phyloP scores from a whole-genome alignment of 1,139 yeast species.

The Meyerozyma carpophila region DNA sequence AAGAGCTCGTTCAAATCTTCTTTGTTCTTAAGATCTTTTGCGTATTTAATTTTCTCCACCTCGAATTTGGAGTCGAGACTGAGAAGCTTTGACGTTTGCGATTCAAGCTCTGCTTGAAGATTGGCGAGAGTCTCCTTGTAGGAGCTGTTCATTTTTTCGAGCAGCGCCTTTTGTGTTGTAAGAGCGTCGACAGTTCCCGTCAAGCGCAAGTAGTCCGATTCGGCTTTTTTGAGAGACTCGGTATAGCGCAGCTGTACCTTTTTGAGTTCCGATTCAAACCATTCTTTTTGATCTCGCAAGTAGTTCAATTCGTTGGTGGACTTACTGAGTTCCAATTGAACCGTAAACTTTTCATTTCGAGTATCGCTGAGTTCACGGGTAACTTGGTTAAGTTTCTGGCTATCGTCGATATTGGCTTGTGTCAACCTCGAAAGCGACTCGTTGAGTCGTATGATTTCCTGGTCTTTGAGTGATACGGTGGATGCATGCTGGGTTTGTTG shows the following conservation, averaged over 20 bases:
- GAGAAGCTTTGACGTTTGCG: constrained; percentile 34
- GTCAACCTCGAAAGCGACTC: constrained; percentile 49
- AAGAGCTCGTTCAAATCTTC: constrained; percentile 59
- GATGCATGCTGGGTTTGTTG: constrained; percentile 11
- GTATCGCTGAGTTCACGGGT: constrained; percentile 32
- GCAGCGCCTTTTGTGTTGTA: constrained; percentile 20
- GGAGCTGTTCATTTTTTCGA: constrained; percentile 15
- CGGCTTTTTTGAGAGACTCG: constrained; percentile 35
- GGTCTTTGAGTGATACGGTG: constrained; percentile 34
- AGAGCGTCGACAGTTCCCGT: constrained; percentile 26
- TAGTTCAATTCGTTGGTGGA: constrained; percentile 31
- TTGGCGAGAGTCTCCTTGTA: constrained; percentile 12
- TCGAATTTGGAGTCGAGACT: constrained; percentile 23
- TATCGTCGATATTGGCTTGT: constrained; percentile 43
- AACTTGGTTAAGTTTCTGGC: constrained; percentile 32
- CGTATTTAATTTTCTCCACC: constrained; percentile 45
- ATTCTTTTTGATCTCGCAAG: constrained; percentile 32
- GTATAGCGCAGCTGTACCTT: constrained; percentile 32
- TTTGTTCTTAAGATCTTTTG: constrained; percentile 60
- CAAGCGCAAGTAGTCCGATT: constrained; percentile 28
- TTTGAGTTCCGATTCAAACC: constrained; percentile 48
- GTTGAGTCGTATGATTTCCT: constrained; percentile 44
- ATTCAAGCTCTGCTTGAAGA: constrained; percentile 34
- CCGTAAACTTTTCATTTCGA: constrained; percentile 28
- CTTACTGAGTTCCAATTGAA: constrained; percentile 40